Percentiles rank a stretch among this genome's conserved stretches.
Evolutionary conservation across 768 basidiomycete species (phyloP).

Genomic region (Kwoniella heveanensis): DNA sequence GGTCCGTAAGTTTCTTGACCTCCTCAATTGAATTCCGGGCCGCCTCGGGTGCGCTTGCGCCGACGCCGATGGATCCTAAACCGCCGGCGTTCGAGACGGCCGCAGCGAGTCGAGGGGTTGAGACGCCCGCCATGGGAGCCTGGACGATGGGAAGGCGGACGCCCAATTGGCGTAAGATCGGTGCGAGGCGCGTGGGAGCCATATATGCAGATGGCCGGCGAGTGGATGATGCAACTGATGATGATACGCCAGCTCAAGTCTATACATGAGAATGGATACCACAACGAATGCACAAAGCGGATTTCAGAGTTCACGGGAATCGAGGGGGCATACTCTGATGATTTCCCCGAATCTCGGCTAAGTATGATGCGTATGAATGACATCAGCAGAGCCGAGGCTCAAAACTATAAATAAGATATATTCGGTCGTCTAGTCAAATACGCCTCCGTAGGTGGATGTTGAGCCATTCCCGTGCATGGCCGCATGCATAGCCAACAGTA

Average conservation of each 20-base stretch:
- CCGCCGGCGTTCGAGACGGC: constrained; percentile 49
- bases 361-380: background rate
- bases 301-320: too few relatives aligned
- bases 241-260: too few relatives aligned
- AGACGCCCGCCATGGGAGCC: constrained; percentile 52
- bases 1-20: constrained; percentile 22
- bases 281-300: too few relatives aligned
- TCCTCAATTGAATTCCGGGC: constrained; percentile 35
- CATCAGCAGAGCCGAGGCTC: background rate
- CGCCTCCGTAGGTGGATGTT: too few relatives aligned
- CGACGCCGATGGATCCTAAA: constrained; percentile 44
- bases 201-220: background rate
- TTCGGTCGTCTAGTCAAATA: too few relatives aligned
- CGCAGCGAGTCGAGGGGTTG: constrained; percentile 45
- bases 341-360: too few relatives aligned
- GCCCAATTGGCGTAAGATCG: constrained; percentile 20
- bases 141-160: constrained; percentile 43
- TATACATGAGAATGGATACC: too few relatives aligned
- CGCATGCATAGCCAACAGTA: too few relatives aligned
- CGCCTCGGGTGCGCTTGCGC: constrained; percentile 23
- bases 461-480: too few relatives aligned
- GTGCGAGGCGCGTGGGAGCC: constrained; percentile 1
- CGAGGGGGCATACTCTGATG: too few relatives aligned
- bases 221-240: too few relatives aligned
- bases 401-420: too few relatives aligned